Percentiles rank a stretch among this genome's conserved stretches.
These are phyloP conservation scores for Hibiscus syriacus DNA, from an alignment of 345 rosid species.

Conservation along the genomic window DNA sequence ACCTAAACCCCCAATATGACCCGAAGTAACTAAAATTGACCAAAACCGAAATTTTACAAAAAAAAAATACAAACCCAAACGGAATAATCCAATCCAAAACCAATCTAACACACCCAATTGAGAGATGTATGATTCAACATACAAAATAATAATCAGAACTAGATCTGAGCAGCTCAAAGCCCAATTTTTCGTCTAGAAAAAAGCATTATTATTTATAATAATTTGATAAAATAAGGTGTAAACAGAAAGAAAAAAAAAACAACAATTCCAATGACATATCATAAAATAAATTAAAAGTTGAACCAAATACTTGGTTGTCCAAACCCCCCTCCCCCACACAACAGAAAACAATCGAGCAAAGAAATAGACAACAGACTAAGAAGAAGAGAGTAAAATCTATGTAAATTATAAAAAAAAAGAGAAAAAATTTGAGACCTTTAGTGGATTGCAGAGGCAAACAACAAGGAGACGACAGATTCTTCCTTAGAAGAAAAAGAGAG, in stretches of 20 bases:
- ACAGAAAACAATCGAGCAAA: not conserved
- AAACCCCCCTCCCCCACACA: no score
- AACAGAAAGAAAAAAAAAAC: not conserved
- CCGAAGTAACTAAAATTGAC: no score
- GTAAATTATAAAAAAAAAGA: not conserved
- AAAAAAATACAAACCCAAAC: no score
- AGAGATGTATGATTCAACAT: not conserved
- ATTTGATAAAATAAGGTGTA: no score
- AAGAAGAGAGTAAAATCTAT: not conserved
- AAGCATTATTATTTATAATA: no score
- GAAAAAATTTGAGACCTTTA: not conserved
- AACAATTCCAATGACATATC: not conserved
- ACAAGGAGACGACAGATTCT: not conserved
- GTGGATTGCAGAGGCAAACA: constrained; percentile 1
- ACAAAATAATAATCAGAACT: not conserved
- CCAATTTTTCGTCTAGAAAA: not conserved
- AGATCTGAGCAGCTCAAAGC: not conserved
- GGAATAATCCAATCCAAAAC: no score
- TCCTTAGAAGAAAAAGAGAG: not conserved
- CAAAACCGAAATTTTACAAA: no score
- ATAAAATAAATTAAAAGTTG: not conserved
- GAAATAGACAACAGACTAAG: not conserved
- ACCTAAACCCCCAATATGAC: no score
- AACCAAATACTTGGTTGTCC: not conserved
- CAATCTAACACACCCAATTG: no score